Percentiles rank a stretch among this genome's conserved stretches.
phyloP scores from a whole-genome alignment of 177 flowering plant genomes.

The Vitis hybrid region DNA sequence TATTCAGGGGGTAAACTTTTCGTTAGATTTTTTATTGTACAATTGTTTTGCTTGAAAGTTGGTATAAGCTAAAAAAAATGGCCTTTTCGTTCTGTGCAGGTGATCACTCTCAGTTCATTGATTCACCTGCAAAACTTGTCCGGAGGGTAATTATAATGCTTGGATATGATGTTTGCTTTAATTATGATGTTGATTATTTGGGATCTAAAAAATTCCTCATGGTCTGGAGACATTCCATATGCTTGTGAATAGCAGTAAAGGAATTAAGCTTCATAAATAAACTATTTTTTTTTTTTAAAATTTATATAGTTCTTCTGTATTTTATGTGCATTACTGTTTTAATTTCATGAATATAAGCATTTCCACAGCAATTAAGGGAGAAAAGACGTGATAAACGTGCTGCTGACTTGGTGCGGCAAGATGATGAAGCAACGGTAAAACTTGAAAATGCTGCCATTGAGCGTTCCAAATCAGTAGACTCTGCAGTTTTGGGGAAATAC shows the following conservation, averaged over 20 bases:
- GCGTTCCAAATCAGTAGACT: conserved; percentile 89
- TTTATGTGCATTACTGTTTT: background rate
- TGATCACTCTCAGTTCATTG: conserved; percentile 40
- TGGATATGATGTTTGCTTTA: background rate
- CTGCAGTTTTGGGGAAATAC: conserved; percentile 91
- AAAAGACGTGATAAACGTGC: conserved; percentile 77
- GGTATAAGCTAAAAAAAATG: background rate
- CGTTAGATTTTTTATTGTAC: background rate
- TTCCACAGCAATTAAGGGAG: conserved; percentile 73
- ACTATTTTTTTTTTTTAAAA: no score
- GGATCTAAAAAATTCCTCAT: no score
- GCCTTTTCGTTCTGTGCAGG: conserved; percentile 36
- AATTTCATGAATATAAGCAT: conserved; percentile 1
- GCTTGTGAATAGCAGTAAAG: no score
- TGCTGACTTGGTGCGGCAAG: conserved; percentile 61
- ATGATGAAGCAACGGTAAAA: conserved; percentile 70
- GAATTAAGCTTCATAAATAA: no score
- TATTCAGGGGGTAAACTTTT: conserved; percentile 26
- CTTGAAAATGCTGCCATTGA: conserved; percentile 97
- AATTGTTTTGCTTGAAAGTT: background rate
- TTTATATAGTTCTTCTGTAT: background rate
- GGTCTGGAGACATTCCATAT: no score
- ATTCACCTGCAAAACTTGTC: conserved; percentile 49
- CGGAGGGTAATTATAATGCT: conserved; percentile 61
- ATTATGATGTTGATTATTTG: background rate